Conservation (phyloP, 495 filamentous ascomycete genomes). For the Aspergillus bridgeri region DNA sequence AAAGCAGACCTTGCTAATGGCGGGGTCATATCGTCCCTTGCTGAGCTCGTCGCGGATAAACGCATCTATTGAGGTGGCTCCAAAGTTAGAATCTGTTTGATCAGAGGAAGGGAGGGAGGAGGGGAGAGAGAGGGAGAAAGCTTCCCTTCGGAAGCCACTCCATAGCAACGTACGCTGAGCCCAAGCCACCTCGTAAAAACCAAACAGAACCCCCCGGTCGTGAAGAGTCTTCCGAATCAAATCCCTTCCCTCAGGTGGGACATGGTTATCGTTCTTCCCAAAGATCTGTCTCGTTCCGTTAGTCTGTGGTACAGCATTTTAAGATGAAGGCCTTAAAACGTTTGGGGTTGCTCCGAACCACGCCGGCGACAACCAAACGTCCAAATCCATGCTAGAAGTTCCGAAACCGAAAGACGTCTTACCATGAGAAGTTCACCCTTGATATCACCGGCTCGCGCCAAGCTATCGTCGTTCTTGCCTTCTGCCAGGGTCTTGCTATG, state of each 20-base stretch:
- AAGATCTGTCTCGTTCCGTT: constrained; percentile 53
- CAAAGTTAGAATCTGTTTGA: too few relatives aligned
- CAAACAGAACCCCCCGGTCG: constrained; percentile 68
- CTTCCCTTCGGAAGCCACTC: not conserved
- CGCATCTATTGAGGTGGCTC: constrained; percentile 61
- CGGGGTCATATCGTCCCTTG: constrained; percentile 90
- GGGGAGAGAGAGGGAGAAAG: not conserved
- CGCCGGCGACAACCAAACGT: too few relatives aligned
- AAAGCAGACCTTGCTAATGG: constrained; percentile 83
- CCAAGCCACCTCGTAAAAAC: constrained; percentile 86
- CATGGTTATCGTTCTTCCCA: constrained; percentile 86
- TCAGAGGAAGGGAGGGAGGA: not conserved
- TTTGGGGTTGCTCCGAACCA: constrained; percentile 1
- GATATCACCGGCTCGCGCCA: constrained; percentile 65
- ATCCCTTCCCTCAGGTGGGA: constrained; percentile 80
- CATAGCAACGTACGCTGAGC: constrained; percentile 66
- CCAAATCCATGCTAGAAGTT: too few relatives aligned
- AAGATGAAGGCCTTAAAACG: not conserved
- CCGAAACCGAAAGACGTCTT: constrained; percentile 14
- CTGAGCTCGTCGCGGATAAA: constrained; percentile 95
- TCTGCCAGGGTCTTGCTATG: constrained; percentile 71
- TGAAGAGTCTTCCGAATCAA: constrained; percentile 80
- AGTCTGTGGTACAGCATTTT: constrained; percentile 14
- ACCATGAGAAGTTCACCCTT: constrained; percentile 74
- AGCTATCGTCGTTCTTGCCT: constrained; percentile 64